Evolutionary conservation across 2,329 filamentous ascomycete species (phyloP).

Genomic region (Colletotrichum zoysiae): DNA sequence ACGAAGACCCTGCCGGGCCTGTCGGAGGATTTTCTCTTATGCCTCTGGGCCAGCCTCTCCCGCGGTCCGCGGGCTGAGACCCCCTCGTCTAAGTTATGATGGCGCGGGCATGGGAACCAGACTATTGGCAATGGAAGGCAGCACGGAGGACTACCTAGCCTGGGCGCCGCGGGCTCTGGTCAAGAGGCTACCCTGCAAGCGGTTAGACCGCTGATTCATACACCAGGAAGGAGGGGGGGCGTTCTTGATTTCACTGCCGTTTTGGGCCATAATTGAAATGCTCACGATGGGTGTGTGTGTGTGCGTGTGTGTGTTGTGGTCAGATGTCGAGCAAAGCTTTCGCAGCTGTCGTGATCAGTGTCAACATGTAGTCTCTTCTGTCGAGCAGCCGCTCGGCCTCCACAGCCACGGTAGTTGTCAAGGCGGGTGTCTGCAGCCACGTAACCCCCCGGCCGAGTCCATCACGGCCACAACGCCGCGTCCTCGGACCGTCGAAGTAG

Average conservation of each 20-base stretch:
- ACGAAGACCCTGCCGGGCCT: conserved; percentile 24
- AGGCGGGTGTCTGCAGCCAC: conserved; percentile 11
- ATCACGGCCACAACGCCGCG: not conserved
- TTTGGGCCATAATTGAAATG: not conserved
- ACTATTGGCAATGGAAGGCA: conserved; percentile 30
- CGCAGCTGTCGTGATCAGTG: conserved; percentile 11
- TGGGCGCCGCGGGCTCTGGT: not conserved
- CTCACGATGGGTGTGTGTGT: no score
- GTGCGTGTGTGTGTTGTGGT: not conserved
- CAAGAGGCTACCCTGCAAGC: not conserved
- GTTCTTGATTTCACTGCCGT: conserved; percentile 7
- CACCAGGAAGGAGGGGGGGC: not conserved
- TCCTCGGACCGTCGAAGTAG: not conserved
- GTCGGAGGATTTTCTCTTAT: conserved; percentile 16
- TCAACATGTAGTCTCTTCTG: conserved; percentile 32
- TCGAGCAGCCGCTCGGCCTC: conserved; percentile 29
- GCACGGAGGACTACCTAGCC: not conserved
- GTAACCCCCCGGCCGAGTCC: not conserved
- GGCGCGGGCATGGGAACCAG: conserved; percentile 24
- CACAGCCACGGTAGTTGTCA: conserved; percentile 1
- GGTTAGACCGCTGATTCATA: conserved; percentile 5
- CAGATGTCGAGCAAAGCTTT: not conserved
- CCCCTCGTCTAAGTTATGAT: not conserved
- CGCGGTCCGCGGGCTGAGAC: conserved; percentile 6
- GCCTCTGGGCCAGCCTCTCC: not conserved